Evolutionary conservation across 2,329 filamentous ascomycete genomes (phyloP).

Genomic region (Bimuria novae-zelandiae): DNA sequence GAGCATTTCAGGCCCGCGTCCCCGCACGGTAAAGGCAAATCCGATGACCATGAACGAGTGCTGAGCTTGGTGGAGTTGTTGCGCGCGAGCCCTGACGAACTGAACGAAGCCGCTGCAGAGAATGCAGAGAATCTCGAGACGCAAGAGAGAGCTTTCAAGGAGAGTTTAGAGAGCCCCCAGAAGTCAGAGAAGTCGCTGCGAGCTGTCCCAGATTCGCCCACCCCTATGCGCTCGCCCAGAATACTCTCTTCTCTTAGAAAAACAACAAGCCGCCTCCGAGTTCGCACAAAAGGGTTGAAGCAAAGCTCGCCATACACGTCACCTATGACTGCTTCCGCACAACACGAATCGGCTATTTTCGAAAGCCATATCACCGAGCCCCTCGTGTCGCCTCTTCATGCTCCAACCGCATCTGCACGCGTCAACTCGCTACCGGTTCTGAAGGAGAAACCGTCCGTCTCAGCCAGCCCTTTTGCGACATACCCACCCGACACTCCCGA

Average conservation of each 20-base stretch:
- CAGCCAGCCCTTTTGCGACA: neutral
- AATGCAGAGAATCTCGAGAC: no score
- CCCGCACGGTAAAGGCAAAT: neutral
- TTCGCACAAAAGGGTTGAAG: neutral
- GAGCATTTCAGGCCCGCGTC: slow-evolving; percentile 12
- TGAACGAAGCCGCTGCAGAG: neutral
- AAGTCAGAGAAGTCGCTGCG: neutral
- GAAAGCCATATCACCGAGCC: neutral
- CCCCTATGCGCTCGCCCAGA: neutral
- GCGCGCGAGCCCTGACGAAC: neutral
- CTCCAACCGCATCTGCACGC: neutral
- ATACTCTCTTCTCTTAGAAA: neutral
- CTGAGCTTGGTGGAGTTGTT: neutral
- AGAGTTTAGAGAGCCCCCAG: neutral
- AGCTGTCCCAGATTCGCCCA: neutral
- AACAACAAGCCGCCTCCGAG: neutral
- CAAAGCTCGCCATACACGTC: neutral
- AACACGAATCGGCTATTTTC: neutral
- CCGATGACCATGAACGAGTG: neutral
- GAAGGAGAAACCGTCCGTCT: neutral
- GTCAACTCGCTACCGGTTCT: neutral
- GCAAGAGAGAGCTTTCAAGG: no score
- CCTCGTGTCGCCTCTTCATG: neutral
- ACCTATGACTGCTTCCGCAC: no score
- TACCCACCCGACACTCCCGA: slow-evolving; percentile 26